These are phyloP conservation scores for Geotrichum phurueaensis DNA, from an alignment of 1,139 yeast genomes.

Conservation along the genomic window DNA sequence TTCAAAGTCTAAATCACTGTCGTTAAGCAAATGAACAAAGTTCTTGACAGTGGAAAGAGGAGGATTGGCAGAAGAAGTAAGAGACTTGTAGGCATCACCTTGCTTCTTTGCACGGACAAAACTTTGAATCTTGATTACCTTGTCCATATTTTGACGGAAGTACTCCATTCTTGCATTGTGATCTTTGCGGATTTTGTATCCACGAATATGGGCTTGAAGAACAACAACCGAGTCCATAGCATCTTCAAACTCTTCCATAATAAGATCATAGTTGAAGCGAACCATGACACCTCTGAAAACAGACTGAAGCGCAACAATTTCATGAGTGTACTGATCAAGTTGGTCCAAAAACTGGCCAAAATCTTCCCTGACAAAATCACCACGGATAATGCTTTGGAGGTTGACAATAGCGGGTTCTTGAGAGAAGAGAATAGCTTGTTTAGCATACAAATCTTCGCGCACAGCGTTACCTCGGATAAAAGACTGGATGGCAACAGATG, in stretches of 20 bases:
- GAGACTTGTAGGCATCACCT: constrained; percentile 65
- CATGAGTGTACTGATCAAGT: constrained; percentile 29
- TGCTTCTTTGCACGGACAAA: constrained; percentile 61
- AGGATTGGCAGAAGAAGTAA: constrained; percentile 67
- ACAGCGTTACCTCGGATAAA: constrained; percentile 42
- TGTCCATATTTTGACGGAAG: constrained; percentile 50
- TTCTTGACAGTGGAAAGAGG: constrained; percentile 69
- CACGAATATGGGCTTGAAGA: constrained; percentile 51
- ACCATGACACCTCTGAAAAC: constrained; percentile 41
- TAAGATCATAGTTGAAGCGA: constrained; percentile 47
- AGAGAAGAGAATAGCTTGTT: background rate
- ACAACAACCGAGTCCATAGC: constrained; percentile 38
- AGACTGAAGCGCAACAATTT: constrained; percentile 43
- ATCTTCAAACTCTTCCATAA: constrained; percentile 50
- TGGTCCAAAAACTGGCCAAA: constrained; percentile 19
- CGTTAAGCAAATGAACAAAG: constrained; percentile 72
- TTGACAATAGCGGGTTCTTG: constrained; percentile 11
- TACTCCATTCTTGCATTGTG: constrained; percentile 43
- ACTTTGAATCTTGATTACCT: constrained; percentile 69
- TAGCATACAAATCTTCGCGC: constrained; percentile 2
- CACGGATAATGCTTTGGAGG: constrained; percentile 31
- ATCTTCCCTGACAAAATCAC: constrained; percentile 26
- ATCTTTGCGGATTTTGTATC: constrained; percentile 38
- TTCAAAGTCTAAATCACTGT: constrained; percentile 65
- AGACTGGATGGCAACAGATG: constrained; percentile 40